Conservation (phyloP, 2,329 filamentous ascomycete genomes). For the Cladophialophora exuberans region DNA sequence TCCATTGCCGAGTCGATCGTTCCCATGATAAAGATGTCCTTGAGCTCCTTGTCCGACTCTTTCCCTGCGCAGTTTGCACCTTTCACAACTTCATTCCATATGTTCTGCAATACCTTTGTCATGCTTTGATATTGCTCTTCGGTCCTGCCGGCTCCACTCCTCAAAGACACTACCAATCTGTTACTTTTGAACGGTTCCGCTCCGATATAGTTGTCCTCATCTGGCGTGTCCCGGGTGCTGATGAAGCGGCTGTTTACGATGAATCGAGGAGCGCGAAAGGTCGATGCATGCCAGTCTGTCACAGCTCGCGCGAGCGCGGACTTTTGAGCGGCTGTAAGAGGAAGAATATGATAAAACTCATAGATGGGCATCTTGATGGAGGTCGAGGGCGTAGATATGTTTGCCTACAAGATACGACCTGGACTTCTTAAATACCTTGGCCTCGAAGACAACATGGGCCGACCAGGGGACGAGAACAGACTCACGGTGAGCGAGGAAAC, state of each 20-base stretch:
- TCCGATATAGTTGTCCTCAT: background rate
- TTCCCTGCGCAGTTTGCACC: background rate
- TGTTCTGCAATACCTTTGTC: background rate
- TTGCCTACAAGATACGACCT: too few relatives aligned
- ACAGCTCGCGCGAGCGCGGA: background rate
- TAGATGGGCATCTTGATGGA: background rate
- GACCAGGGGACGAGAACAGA: too few relatives aligned
- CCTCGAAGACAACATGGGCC: too few relatives aligned
- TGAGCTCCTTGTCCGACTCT: background rate
- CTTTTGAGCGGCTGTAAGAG: background rate
- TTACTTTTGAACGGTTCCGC: background rate
- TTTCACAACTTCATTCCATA: background rate
- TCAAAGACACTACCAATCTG: background rate
- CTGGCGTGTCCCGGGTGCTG: background rate
- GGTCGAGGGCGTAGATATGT: too few relatives aligned
- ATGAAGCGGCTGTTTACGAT: background rate
- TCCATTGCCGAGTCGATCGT: background rate
- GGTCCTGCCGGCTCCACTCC: background rate
- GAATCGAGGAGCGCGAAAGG: background rate
- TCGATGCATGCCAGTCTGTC: background rate
- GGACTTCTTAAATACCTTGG: too few relatives aligned
- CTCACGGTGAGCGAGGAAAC: too few relatives aligned
- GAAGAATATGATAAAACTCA: conserved; percentile 27
- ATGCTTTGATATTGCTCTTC: background rate
- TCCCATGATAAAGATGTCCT: background rate